Conservation (phyloP, 1,139 yeast genomes). For the Debaryomyces subglobosus region DNA sequence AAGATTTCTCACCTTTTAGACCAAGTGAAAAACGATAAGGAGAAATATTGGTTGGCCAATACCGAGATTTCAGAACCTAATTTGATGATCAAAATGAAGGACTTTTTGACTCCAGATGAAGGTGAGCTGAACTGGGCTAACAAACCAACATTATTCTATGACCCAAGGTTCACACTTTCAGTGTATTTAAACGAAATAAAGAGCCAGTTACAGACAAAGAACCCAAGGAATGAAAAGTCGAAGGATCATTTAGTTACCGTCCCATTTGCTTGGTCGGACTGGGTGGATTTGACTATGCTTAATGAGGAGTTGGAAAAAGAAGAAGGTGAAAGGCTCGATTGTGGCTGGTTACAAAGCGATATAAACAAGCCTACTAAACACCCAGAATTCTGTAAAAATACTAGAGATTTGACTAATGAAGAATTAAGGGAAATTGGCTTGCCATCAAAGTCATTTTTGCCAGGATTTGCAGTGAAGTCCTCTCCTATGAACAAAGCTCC, state of each 20-base stretch:
- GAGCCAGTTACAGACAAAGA: slow-evolving; percentile 17
- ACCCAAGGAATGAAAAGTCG: slow-evolving; percentile 20
- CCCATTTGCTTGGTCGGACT: slow-evolving; percentile 36
- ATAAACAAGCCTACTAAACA: slow-evolving; percentile 29
- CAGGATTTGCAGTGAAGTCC: slow-evolving; percentile 29
- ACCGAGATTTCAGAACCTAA: slow-evolving; percentile 26
- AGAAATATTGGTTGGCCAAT: slow-evolving; percentile 32
- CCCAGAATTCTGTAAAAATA: slow-evolving; percentile 23
- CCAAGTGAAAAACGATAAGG: slow-evolving; percentile 23
- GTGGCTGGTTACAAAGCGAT: slow-evolving; percentile 28
- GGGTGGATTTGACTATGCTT: slow-evolving; percentile 30
- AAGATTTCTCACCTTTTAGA: slow-evolving; percentile 28
- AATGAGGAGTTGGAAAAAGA: slow-evolving; percentile 19
- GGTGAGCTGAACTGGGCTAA: slow-evolving; percentile 17
- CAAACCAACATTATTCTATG: slow-evolving; percentile 23
- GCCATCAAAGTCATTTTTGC: slow-evolving; percentile 22
- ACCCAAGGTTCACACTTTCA: slow-evolving; percentile 30
- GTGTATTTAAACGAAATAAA: slow-evolving; percentile 25
- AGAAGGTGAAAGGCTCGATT: slow-evolving; percentile 15
- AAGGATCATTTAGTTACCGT: slow-evolving; percentile 15
- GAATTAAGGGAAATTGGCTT: slow-evolving; percentile 17
- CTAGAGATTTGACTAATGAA: slow-evolving; percentile 17
- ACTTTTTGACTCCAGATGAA: slow-evolving; percentile 21
- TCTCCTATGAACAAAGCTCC: slow-evolving; percentile 36
- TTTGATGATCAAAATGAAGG: slow-evolving; percentile 23